Conservation (phyloP, 441 rosid species). For the Geranium incanum region DNA sequence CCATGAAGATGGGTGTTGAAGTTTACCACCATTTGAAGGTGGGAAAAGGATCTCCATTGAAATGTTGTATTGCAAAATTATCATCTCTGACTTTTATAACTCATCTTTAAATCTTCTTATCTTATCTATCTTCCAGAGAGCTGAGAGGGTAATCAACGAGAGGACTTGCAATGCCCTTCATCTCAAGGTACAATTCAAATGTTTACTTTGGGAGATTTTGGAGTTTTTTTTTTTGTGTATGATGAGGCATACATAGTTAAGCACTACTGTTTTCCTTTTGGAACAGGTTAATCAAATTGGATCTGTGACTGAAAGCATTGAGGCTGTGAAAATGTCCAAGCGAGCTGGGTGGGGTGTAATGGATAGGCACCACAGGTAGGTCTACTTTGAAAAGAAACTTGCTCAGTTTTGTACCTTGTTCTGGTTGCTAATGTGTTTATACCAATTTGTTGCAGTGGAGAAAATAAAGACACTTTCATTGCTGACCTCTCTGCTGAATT, state of each 20-base stretch:
- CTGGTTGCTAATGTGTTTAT: too few species aligned
- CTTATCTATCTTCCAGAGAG: slow-evolving; percentile 49
- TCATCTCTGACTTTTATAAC: neutral
- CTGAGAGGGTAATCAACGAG: slow-evolving; percentile 77
- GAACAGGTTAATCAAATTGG: slow-evolving; percentile 95
- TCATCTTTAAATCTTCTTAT: neutral
- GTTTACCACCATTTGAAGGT: slow-evolving; percentile 92
- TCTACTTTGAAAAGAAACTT: too few species aligned
- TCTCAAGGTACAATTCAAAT: slow-evolving; percentile 50
- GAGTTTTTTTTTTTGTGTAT: neutral
- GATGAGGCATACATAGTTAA: neutral
- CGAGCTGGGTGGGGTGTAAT: too few species aligned
- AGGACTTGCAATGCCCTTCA: slow-evolving; percentile 93
- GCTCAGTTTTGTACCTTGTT: too few species aligned
- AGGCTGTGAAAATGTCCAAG: too few species aligned
- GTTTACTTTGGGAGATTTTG: neutral
- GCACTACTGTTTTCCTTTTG: neutral
- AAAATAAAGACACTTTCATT: too few species aligned
- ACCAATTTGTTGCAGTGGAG: too few species aligned
- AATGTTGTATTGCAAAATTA: neutral
- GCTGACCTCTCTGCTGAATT: too few species aligned
- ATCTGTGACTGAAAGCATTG: slow-evolving; percentile 30
- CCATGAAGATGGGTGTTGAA: slow-evolving; percentile 97
- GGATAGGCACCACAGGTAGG: too few species aligned
- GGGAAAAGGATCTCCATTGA: neutral